These are phyloP conservation scores for Pseudogymnoascus verrucosus DNA, from an alignment of 2,329 filamentous ascomycete species.

Conservation along the genomic window DNA sequence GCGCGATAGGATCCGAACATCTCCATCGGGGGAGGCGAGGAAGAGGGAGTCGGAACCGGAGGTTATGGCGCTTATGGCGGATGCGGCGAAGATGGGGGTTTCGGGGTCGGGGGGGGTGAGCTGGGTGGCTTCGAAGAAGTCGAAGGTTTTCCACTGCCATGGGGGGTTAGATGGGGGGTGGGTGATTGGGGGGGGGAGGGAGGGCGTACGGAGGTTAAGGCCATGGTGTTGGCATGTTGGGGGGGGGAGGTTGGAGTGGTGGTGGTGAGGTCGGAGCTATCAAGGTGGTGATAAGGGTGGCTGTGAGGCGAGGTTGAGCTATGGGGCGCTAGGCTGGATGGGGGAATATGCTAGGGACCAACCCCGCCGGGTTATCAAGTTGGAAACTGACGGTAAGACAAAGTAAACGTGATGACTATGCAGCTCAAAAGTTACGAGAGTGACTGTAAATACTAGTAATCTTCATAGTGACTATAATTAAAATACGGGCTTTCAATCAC, in stretches of 20 bases:
- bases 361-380: not conserved
- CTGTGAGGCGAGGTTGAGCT: too few species aligned
- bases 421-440: not conserved
- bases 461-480: not conserved
- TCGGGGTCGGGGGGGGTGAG: too few species aligned
- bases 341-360: not conserved
- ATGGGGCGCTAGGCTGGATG: not conserved
- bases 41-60: too few species aligned
- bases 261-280: not conserved
- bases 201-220: constrained; percentile 15
- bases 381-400: not conserved
- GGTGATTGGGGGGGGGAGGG: not conserved
- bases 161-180: too few species aligned
- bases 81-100: too few species aligned
- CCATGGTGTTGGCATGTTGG: constrained; percentile 12
- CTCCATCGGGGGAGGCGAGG: too few species aligned
- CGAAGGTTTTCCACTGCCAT: too few species aligned
- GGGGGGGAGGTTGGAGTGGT: not conserved
- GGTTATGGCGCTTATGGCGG: too few species aligned
- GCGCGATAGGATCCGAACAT: too few species aligned
- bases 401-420: not conserved
- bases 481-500: not conserved
- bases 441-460: not conserved
- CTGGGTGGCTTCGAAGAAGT: too few species aligned
- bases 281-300: not conserved